Evolutionary conservation across 1,139 yeast genomes (phyloP), one percentile per base, ranked within the genome.

Genomic region (Diutina catenulata): DNA sequence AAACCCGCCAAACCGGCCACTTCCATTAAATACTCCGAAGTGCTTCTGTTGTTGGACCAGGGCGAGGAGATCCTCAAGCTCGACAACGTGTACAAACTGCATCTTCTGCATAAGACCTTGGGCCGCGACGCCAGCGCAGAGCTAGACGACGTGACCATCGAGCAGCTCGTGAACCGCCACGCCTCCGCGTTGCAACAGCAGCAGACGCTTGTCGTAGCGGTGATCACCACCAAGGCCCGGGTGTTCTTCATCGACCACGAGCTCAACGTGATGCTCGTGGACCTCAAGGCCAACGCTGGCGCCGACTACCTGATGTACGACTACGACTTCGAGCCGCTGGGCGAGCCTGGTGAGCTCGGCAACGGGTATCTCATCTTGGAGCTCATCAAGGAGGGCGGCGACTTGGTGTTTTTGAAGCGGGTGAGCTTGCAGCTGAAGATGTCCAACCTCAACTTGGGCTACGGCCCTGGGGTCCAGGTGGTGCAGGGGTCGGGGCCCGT

Each of bases 301-400:
- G 51, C 58, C n/a, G 76, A 75, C 46, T 75, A 80, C 42, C 81
- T 82, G 54, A 75, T 80, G 78, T 80, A 80, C 51, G 88, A 80
- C 54, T 80, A 78, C 53, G 91, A 80, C 49, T 80, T 80, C 53
- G 73, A 67, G 43, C 50, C 53, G 19, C 47, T 42, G 14, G 70
- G 72, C 45, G 80, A 73, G 36, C 58, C 56, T 11, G 59, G 55
- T n/a, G 59, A 59, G 28, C 42, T 45, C 6, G 57, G 52, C 2
- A 55, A 53, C 29, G 88, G 88, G 1, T 80, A 74, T 47, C 60
- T 80, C 38, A 78, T 80, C 13, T 53, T 80, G 27, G 88, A 80
- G 47, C 60, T 78, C 47, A 64, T 74, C 40, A 70, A 69, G 45
- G 66, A 68, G 41, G 64, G 63, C 2, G 79, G 78, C 33, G 73